Evolutionary conservation across 2,329 filamentous ascomycete genomes (phyloP).

Genomic region (Penicillium paneum): DNA sequence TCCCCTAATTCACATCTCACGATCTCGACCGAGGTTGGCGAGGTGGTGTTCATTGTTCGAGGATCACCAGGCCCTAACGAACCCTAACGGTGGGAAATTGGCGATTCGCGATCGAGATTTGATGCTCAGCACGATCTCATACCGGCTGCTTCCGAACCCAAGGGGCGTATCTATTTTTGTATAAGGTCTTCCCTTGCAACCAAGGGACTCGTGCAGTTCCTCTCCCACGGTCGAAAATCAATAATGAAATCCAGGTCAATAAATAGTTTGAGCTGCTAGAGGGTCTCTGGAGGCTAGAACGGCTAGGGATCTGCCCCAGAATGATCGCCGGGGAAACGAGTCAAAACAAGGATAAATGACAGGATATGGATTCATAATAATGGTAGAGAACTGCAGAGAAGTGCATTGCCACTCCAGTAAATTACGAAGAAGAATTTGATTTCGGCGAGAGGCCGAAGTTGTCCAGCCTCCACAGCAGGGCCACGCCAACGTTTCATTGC

Average conservation of each 20-base stretch:
- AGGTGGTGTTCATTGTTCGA: background rate
- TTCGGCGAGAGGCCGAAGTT: background rate
- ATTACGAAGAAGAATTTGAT: background rate
- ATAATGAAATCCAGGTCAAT: background rate
- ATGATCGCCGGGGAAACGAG: background rate
- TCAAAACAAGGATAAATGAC: background rate
- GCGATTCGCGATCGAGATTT: background rate
- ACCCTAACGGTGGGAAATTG: background rate
- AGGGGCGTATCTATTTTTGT: slow-evolving; percentile 5
- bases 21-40: background rate
- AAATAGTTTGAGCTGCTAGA: background rate
- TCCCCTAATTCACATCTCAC: background rate
- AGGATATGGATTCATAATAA: background rate
- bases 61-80: background rate
- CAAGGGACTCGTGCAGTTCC: slow-evolving; percentile 4
- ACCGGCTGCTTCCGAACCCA: background rate
- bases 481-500: slow-evolving; percentile 4
- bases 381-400: background rate
- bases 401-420: no score
- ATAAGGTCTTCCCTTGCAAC: slow-evolving; percentile 4
- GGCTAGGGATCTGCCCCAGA: background rate
- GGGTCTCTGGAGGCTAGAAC: background rate
- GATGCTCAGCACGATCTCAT: background rate
- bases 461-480: slow-evolving; percentile 3
- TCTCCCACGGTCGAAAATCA: background rate